These are phyloP conservation scores for Citrus unshiu DNA, from an alignment of 345 rosid genomes.

Conservation along the genomic window DNA sequence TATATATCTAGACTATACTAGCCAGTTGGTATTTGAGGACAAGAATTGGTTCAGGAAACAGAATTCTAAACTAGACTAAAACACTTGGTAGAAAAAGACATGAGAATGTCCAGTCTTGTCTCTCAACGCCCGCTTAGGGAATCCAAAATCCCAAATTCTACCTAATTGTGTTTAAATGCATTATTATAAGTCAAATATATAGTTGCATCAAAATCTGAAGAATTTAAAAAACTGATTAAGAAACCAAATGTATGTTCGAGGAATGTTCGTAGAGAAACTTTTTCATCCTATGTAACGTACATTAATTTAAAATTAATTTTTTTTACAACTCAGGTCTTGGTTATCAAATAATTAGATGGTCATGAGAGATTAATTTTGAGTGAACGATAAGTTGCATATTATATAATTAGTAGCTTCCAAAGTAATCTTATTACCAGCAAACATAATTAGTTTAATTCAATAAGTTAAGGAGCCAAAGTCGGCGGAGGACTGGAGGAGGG, in stretches of 20 bases:
- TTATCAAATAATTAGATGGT: too few species aligned
- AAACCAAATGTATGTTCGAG: neutral
- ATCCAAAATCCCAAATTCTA: neutral
- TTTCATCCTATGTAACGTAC: too few species aligned
- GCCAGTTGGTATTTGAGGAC: neutral
- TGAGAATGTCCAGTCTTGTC: slow-evolving; percentile 5
- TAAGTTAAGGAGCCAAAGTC: too few species aligned
- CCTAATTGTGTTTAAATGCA: too few species aligned
- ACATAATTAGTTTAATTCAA: too few species aligned
- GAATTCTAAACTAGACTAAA: neutral
- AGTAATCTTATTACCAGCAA: too few species aligned
- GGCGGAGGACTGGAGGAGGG: too few species aligned
- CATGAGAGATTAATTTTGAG: too few species aligned
- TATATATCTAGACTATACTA: neutral
- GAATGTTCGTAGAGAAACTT: neutral
- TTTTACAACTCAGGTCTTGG: too few species aligned
- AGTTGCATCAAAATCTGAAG: neutral
- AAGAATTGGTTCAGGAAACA: neutral
- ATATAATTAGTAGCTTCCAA: too few species aligned
- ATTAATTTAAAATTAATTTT: too few species aligned
- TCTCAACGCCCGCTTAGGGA: neutral
- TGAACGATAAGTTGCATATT: too few species aligned
- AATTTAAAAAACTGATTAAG: neutral
- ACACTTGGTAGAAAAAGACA: neutral
- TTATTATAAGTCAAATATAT: neutral